A percentile compares a stretch with the other conserved stretches of the same genome.
These are phyloP conservation scores for Pouteria campechiana DNA, from an alignment of 179 eudicot genomes.

Conservation along the genomic window DNA sequence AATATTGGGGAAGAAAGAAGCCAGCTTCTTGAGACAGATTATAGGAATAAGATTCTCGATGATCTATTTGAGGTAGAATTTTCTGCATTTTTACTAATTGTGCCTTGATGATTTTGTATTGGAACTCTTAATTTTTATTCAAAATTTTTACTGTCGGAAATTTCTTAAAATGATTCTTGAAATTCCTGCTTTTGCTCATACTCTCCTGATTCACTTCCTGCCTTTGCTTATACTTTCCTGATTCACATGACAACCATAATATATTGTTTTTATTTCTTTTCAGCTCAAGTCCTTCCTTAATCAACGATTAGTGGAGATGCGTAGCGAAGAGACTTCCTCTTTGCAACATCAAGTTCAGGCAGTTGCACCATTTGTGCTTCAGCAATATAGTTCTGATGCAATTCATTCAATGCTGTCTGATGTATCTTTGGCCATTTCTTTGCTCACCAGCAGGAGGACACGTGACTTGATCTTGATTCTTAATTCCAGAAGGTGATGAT, in stretches of 20 bases:
- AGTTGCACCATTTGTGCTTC: constrained; percentile 83
- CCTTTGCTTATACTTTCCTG: too few relatives aligned
- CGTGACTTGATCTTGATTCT: constrained; percentile 89
- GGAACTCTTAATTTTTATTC: too few relatives aligned
- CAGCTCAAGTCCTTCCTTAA: constrained; percentile 86
- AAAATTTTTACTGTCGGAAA: too few relatives aligned
- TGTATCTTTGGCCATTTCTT: constrained; percentile 54
- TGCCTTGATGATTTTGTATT: too few relatives aligned
- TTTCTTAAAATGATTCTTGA: too few relatives aligned
- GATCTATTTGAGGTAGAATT: constrained; percentile 92
- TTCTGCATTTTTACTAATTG: too few relatives aligned
- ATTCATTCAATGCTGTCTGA: constrained; percentile 76
- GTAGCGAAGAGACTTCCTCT: constrained; percentile 68
- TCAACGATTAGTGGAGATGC: constrained; percentile 68
- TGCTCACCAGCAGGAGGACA: constrained; percentile 63
- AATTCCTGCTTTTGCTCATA: neutral
- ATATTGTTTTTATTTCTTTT: neutral
- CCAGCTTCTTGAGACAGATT: constrained; percentile 83
- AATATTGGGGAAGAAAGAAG: constrained; percentile 42
- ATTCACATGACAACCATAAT: neutral
- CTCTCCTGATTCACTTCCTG: neutral
- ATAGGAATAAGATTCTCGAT: constrained; percentile 82
- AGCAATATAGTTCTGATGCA: constrained; percentile 71
- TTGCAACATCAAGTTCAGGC: constrained; percentile 97
- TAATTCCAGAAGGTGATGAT: constrained; percentile 74